Evolutionary conservation across 164 flowering plant species (phyloP).

Genomic region (Houttuynia cordata): DNA sequence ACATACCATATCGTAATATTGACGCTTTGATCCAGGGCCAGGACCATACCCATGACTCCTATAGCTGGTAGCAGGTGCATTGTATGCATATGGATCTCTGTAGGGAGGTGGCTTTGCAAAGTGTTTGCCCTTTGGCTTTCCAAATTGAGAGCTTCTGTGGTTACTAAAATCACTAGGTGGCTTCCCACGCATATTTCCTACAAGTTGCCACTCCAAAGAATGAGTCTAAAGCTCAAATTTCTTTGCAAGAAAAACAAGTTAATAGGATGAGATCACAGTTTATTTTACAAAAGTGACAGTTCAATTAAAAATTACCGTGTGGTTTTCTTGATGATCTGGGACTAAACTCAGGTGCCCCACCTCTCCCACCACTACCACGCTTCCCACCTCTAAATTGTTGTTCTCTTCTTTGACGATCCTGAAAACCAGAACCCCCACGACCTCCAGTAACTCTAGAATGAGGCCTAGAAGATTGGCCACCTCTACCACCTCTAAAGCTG

Average conservation of each 20-base stretch:
- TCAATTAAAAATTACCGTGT: constrained; percentile 12
- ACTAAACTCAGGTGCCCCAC: constrained; percentile 9
- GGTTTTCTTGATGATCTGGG: constrained; percentile 17
- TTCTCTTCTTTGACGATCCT: constrained; percentile 16
- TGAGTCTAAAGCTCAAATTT: neutral
- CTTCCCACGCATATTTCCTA: constrained; percentile 20
- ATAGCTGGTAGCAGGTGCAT: constrained; percentile 13
- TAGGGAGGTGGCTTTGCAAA: neutral
- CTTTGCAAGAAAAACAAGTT: no score
- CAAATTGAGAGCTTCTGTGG: constrained; percentile 12
- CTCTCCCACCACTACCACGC: constrained; percentile 18
- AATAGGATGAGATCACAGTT: neutral
- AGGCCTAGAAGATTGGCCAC: constrained; percentile 12
- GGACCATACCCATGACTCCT: constrained; percentile 15
- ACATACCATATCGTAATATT: constrained; percentile 24
- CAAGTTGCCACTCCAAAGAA: neutral
- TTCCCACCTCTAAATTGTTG: constrained; percentile 12
- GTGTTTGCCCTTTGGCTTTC: constrained; percentile 7
- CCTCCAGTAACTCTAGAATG: constrained; percentile 10
- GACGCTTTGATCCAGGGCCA: constrained; percentile 20
- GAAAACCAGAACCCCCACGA: constrained; percentile 6
- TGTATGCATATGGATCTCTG: constrained; percentile 18
- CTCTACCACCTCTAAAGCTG: constrained; percentile 10
- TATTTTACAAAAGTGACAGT: neutral
- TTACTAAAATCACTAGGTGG: constrained; percentile 12